Base-by-base conservation (phyloP, 2,329 filamentous ascomycete species). In the Fusarium sp. region DNA sequence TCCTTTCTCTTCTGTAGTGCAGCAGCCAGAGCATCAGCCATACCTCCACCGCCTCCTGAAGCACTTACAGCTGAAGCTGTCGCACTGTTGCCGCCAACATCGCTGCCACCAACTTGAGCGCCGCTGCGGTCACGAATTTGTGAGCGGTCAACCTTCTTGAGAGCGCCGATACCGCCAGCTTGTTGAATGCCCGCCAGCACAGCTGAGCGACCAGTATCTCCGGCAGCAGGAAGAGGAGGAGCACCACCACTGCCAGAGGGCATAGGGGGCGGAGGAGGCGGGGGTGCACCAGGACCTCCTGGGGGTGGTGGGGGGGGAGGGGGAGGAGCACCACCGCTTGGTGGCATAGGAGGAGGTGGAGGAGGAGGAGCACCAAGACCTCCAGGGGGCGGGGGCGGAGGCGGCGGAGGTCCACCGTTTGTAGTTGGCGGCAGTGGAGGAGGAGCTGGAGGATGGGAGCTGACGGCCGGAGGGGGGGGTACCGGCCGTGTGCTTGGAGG, bases 1-100 rank as follows among this genome's bases (percentile, higher is more conserved):
- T 94, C 90, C 85, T 98, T 98, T 80, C 95, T 88, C 83, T 93
- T 92, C 77, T 91, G 89, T 75, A 95, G 81, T 61, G 91, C 92
- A 65, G 89, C 91, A 64, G 93, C 93, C 74, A 97, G 83, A 50
- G 94, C 95, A 82, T 92, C 93, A 24, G 94, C 93, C 87, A 98
- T 89, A 38, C 89, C 90, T 59, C 90, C 88, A 14, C 88, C 87
- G 20, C 84, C 86, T 45, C 86, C 86, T n/a, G 83, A 80, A 49
- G 86, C 82, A 51, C 84, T 78, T 14, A 84, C 79, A 45, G 86
- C 79, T 25, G 86, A 86, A 47, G 87, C 82, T 59, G 88, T 83
- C 61, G 87, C 82, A 63, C 85, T 74, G 42, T 84, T 85, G 73
- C 84, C 85, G 29, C 85, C 85, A 44, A 85, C 85, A 43, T 86